Evolutionary conservation across 2,329 filamentous ascomycete species (phyloP).

Genomic region (Ilyonectria mors-panacis): DNA sequence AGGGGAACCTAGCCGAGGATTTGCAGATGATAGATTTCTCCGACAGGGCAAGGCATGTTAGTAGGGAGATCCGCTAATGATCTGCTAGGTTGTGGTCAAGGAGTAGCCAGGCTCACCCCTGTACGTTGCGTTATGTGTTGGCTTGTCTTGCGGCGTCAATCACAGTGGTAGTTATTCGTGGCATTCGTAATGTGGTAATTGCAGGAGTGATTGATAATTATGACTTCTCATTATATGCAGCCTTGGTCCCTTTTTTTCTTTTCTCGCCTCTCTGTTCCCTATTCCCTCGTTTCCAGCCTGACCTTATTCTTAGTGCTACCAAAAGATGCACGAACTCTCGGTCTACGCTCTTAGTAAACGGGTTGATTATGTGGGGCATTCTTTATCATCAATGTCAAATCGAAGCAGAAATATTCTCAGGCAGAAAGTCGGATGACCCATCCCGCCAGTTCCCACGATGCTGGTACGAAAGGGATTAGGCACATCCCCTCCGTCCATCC

Average conservation of each 20-base stretch:
- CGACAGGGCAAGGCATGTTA: not conserved
- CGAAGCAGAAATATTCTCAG: too few species aligned
- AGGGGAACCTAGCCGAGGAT: not conserved
- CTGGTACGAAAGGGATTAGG: too few species aligned
- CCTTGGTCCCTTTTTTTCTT: not conserved
- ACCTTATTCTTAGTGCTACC: not conserved
- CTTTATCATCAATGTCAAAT: too few species aligned
- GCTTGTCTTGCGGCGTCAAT: constrained; percentile 1
- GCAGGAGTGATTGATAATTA: not conserved
- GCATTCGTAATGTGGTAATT: constrained; percentile 1
- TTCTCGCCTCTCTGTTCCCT: not conserved
- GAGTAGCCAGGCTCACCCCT: not conserved
- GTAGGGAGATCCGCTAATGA: not conserved
- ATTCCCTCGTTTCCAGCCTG: not conserved
- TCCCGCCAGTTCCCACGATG: too few species aligned
- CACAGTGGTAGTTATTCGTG: constrained; percentile 6
- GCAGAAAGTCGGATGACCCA: too few species aligned
- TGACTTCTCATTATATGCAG: not conserved
- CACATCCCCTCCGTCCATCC: constrained; percentile 2
- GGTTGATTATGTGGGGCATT: too few species aligned
- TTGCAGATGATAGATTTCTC: not conserved
- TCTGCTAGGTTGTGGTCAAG: not conserved
- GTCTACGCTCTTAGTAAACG: not conserved
- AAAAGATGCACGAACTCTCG: not conserved
- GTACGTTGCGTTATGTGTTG: not conserved